phyloP scores from a whole-genome alignment of 106 monocot species.

The Dendrobium chrysotoxum region DNA sequence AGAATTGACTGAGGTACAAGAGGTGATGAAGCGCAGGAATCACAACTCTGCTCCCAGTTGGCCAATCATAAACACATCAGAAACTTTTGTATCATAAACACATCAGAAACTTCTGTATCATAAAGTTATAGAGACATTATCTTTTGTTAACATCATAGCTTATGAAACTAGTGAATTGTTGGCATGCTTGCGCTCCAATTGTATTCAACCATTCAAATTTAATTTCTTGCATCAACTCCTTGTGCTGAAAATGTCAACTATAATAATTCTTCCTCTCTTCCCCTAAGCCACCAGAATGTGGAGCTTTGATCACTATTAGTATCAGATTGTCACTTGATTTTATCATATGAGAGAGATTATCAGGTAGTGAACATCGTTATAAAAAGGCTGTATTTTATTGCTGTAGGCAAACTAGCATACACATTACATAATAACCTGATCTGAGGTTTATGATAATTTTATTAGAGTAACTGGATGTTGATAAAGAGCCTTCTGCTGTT shows the following conservation, averaged over 20 bases:
- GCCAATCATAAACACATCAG: no score
- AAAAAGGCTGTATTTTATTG: background rate
- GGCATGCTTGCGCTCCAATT: background rate
- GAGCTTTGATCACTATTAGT: background rate
- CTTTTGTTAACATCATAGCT: no score
- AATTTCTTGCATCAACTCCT: background rate
- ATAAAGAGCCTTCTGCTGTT: background rate
- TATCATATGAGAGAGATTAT: background rate
- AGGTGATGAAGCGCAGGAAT: no score
- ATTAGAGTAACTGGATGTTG: background rate
- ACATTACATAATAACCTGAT: background rate
- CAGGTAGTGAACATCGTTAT: background rate
- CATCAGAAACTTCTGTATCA: no score
- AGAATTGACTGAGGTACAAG: no score
- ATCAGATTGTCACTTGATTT: background rate
- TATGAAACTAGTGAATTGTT: background rate
- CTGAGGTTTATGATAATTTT: background rate
- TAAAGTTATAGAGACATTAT: no score
- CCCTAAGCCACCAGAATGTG: background rate
- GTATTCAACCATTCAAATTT: background rate
- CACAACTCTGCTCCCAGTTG: no score
- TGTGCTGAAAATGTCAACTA: background rate
- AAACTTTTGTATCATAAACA: no score
- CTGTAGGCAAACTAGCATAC: background rate
- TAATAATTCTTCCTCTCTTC: background rate